Conservation (phyloP, 1,139 yeast genomes). For the Yamadazyma sp. region DNA sequence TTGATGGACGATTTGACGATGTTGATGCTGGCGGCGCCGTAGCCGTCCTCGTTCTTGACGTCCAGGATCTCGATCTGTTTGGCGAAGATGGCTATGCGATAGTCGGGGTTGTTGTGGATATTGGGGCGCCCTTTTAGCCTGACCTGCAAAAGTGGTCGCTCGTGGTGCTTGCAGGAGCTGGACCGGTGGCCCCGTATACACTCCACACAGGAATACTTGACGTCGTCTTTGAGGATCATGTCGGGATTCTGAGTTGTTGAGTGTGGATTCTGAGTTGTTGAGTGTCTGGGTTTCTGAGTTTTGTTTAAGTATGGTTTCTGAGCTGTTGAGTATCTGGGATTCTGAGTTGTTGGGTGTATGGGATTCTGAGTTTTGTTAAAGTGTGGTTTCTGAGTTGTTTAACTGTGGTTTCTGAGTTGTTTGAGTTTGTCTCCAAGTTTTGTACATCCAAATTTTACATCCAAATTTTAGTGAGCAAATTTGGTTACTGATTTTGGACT, state of each 20-base stretch:
- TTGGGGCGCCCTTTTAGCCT: constrained; percentile 84
- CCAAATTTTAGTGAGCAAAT: not conserved
- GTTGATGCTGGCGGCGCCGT: constrained; percentile 8
- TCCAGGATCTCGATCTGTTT: constrained; percentile 29
- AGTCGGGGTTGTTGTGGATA: constrained; percentile 48
- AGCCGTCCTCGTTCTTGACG: not conserved
- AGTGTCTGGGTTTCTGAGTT: too few species aligned
- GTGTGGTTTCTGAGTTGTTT: too few species aligned
- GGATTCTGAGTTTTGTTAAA: too few species aligned
- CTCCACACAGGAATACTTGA: constrained; percentile 84
- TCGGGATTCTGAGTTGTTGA: too few species aligned
- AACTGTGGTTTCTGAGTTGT: too few species aligned
- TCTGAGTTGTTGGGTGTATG: too few species aligned
- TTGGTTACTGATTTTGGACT: not conserved
- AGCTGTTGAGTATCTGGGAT: too few species aligned
- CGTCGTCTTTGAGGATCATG: constrained; percentile 84
- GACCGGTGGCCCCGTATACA: constrained; percentile 95
- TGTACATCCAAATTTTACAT: too few species aligned
- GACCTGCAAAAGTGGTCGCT: constrained; percentile 81
- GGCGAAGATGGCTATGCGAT: constrained; percentile 60
- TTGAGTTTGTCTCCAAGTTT: too few species aligned
- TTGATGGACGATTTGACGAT: constrained; percentile 50
- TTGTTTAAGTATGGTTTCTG: too few species aligned
- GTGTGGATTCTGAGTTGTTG: too few species aligned
- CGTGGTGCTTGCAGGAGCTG: constrained; percentile 78